Conservation (phyloP, 495 filamentous ascomycete species). For the Podospora conica region DNA sequence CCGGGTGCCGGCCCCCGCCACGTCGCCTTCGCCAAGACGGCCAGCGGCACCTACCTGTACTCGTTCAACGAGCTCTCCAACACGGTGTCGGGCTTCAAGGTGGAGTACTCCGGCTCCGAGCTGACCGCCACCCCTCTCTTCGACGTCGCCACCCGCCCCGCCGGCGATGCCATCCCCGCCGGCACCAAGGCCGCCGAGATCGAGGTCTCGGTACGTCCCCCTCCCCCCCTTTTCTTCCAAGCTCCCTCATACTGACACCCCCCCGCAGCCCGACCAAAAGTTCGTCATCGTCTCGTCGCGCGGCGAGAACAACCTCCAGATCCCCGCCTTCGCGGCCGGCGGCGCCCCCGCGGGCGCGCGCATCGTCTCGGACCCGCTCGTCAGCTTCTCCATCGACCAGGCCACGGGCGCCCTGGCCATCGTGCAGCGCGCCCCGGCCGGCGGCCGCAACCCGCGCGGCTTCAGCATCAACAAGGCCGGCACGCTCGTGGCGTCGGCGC, state of each 20-base stretch:
- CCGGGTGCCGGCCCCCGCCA: constrained; percentile 63
- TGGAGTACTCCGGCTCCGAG: constrained; percentile 45
- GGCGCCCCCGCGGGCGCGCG: constrained; percentile 25
- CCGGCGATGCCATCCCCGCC: constrained; percentile 25
- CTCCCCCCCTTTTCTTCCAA: not conserved
- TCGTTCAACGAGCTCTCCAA: constrained; percentile 58
- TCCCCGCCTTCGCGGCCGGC: constrained; percentile 38
- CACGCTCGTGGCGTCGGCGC: constrained; percentile 52
- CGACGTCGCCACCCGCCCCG: constrained; percentile 40
- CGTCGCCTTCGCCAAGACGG: constrained; percentile 50
- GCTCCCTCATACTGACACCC: not conserved
- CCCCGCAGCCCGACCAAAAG: constrained; percentile 46
- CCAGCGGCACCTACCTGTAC: constrained; percentile 50
- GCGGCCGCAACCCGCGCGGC: constrained; percentile 55
- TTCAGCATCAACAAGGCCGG: constrained; percentile 58
- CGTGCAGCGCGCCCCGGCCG: constrained; percentile 45
- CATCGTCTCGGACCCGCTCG: constrained; percentile 38
- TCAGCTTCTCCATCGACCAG: constrained; percentile 39
- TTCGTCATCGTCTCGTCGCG: constrained; percentile 61
- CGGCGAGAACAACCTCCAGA: constrained; percentile 47
- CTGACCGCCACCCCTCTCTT: constrained; percentile 37
- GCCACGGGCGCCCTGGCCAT: constrained; percentile 46
- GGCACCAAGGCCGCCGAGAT: constrained; percentile 54
- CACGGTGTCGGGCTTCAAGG: constrained; percentile 49
- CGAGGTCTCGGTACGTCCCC: constrained; percentile 45